Evolutionary conservation across 2,329 filamentous ascomycete genomes (phyloP).

Genomic region (Botrytis elliptica): DNA sequence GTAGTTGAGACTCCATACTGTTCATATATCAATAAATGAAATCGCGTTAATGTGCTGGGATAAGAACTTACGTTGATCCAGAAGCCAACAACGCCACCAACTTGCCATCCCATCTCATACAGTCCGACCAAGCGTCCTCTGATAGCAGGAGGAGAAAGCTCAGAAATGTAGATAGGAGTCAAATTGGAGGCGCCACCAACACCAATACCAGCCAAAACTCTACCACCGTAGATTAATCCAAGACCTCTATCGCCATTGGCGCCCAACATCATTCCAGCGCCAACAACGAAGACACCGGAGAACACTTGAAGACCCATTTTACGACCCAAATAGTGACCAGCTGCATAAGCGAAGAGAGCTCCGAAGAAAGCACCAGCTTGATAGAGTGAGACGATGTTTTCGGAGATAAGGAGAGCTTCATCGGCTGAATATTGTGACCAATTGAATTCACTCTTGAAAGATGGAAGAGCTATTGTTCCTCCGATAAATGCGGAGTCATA

Average conservation of each 20-base stretch:
- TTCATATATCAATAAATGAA: conserved; percentile 36
- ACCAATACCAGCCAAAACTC: conserved; percentile 33
- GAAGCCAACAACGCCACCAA: conserved; percentile 62
- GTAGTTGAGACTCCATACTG: conserved; percentile 55
- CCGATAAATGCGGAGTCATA: conserved; percentile 35
- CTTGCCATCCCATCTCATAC: conserved; percentile 65
- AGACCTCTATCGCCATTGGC: conserved; percentile 42
- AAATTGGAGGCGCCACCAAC: conserved; percentile 51
- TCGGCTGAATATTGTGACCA: conserved; percentile 30
- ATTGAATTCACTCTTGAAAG: conserved; percentile 31
- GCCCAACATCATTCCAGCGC: conserved; percentile 67
- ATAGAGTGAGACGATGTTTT: conserved; percentile 35
- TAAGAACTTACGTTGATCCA: conserved; percentile 54
- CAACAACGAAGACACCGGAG: conserved; percentile 63
- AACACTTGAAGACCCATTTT: conserved; percentile 57
- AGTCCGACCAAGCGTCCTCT: conserved; percentile 58
- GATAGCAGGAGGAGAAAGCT: conserved; percentile 49
- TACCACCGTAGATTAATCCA: conserved; percentile 29
- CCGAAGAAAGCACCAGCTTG: conserved; percentile 35
- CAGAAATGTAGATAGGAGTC: conserved; percentile 61
- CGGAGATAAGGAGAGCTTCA: conserved; percentile 22
- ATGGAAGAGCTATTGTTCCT: conserved; percentile 32
- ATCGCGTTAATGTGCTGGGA: conserved; percentile 26
- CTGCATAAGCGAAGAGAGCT: conserved; percentile 16
- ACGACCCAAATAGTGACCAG: conserved; percentile 17